phyloP scores from a whole-genome alignment of 2,329 filamentous ascomycete genomes.

The Paecilomyces fulvus region DNA sequence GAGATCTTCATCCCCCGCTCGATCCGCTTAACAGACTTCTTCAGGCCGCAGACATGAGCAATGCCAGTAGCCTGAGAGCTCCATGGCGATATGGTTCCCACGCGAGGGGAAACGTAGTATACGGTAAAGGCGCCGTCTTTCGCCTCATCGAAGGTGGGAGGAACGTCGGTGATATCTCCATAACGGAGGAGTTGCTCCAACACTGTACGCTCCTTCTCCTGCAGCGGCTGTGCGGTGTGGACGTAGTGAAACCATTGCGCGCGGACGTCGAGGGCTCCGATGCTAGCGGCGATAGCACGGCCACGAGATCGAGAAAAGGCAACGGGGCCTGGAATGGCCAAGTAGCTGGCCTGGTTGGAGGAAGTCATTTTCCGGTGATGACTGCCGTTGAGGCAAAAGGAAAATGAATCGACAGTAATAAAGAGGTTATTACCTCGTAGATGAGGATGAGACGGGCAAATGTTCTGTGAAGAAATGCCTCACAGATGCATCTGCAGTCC shows the following conservation, averaged over 20 bases:
- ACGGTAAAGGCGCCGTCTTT: constrained; percentile 46
- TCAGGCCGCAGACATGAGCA: constrained; percentile 80
- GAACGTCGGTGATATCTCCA: constrained; percentile 46
- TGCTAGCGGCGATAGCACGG: constrained; percentile 32
- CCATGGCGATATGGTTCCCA: constrained; percentile 84
- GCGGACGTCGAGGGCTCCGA: constrained; percentile 36
- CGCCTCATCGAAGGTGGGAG: constrained; percentile 34
- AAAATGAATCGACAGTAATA: neutral
- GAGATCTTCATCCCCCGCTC: constrained; percentile 78
- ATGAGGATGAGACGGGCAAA: neutral
- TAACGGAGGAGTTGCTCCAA: constrained; percentile 55
- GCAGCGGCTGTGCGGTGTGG: constrained; percentile 45
- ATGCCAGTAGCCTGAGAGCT: constrained; percentile 94
- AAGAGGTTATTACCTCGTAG: neutral
- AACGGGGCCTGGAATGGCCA: constrained; percentile 33
- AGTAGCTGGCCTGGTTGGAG: constrained; percentile 19
- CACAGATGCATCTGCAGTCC: constrained; percentile 12
- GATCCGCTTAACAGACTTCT: constrained; percentile 63
- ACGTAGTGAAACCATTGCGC: constrained; percentile 56
- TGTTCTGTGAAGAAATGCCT: constrained; percentile 6
- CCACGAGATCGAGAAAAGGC: constrained; percentile 40
- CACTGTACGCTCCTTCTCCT: constrained; percentile 40
- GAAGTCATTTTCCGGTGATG: constrained; percentile 23
- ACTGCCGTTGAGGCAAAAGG: neutral
- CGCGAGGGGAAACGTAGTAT: constrained; percentile 70